Base-by-base conservation (phyloP, 352 stramenopile species). In the Pythium guiyangense region DNA sequence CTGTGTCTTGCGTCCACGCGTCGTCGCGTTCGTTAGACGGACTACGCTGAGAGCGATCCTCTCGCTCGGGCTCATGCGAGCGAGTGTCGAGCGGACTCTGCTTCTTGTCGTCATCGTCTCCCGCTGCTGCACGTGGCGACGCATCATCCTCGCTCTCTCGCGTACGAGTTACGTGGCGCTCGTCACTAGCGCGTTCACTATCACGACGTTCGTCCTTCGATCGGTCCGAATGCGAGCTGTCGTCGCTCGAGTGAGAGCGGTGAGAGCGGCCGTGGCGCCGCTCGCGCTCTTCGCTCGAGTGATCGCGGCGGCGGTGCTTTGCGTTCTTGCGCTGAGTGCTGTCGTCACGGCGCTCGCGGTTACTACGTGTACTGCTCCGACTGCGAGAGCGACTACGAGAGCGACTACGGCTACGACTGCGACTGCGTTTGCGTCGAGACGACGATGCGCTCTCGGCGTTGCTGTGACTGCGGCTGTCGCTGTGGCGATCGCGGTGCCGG, bases 361-460 rank as follows among this genome's bases (percentile, higher is more conserved):
- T 37, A 10, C 31, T 37, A 14, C 26, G 31, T n/a, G 47, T 62
- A 35, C 25, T 49, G 26, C 44, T 52, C 1, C 46, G 22, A 20
- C 49, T 62, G 17, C 39, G n/a, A 12, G 39, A 57, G 29, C 22
- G 22, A 48, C 54, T 50, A 15, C 53, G 52, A 57, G 20, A 45
- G 14, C 53, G 46, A 37, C 53, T 59, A 17, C 45, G 14, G 18
- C 35, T 61, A 39, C 48, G 37, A n/a, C 47, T 56, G 31, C 37
- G 52, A 20, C 27, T 51, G 6, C 45, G 22, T n/a, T 20, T 31
- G 4, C 42, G 17, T 27, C 42, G 17, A 10, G 45, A 49, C n/a
- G 43, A 50, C 25, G 9, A 11, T 34, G 6, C 8, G 22, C 5
- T 37, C 20, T 22, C 26, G n/a, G 22, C 27, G 12, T 43, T 35